Evolutionary conservation across 257 asterid species (phyloP).

Genomic region (Petunia secreta): DNA sequence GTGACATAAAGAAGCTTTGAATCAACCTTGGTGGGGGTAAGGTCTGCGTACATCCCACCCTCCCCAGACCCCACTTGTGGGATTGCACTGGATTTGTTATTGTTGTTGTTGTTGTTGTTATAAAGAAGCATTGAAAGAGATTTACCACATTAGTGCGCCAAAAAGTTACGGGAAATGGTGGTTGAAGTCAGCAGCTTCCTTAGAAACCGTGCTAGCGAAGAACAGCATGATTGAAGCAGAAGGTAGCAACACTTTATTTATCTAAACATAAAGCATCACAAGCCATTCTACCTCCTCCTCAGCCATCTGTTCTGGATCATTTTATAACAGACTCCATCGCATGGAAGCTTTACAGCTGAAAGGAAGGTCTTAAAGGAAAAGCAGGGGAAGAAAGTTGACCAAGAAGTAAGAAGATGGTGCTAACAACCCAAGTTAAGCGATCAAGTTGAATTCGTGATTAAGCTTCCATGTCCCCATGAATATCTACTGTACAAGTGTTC

Average conservation of each 20-base stretch:
- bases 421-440: conserved; percentile 59
- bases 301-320: conserved; percentile 25
- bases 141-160: conserved; percentile 37
- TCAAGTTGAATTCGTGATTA: conserved; percentile 60
- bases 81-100: too few species aligned
- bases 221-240: conserved; percentile 32
- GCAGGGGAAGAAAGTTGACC: conserved; percentile 47
- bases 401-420: conserved; percentile 28
- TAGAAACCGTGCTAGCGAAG: conserved; percentile 22
- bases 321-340: conserved; percentile 36
- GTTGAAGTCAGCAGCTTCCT: conserved; percentile 36
- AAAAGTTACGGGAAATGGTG: conserved; percentile 53
- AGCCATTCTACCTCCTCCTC: conserved; percentile 21
- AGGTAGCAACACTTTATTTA: conserved; percentile 28
- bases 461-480: conserved; percentile 49
- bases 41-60: too few species aligned
- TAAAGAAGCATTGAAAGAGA: conserved; percentile 35
- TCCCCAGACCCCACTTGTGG: too few species aligned
- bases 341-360: conserved; percentile 49
- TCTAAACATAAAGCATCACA: background rate
- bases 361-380: conserved; percentile 40
- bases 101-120: too few species aligned
- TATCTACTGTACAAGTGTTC: too few species aligned
- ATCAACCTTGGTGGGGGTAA: too few species aligned
- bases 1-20: too few species aligned